These are phyloP conservation scores for Paramecium octaurelia DNA, from an alignment of 73 alveolate genomes.

Conservation along the genomic window DNA sequence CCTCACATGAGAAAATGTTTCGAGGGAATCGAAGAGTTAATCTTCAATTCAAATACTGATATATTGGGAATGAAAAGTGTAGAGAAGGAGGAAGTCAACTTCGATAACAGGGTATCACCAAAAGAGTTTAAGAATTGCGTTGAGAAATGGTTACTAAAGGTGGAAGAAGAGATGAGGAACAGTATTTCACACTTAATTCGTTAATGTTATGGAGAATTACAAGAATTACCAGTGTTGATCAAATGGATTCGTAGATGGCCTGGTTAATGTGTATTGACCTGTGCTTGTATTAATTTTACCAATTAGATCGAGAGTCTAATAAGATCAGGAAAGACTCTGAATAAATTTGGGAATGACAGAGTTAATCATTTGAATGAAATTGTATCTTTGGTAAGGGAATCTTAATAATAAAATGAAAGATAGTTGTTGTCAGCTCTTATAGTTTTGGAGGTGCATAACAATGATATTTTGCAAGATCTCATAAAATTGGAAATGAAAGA, in stretches of 20 bases:
- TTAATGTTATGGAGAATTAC: constrained; percentile 80
- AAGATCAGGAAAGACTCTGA: constrained; percentile 67
- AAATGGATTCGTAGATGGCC: constrained; percentile 77
- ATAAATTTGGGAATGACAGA: constrained; percentile 68
- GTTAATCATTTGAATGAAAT: constrained; percentile 73
- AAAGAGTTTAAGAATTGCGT: constrained; percentile 88
- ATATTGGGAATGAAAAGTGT: constrained; percentile 96
- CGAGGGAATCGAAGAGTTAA: constrained; percentile 89
- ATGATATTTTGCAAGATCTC: constrained; percentile 81
- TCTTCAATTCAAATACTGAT: constrained; percentile 93
- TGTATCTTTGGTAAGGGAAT: constrained; percentile 92
- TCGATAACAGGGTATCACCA: constrained; percentile 87
- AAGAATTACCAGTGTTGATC: constrained; percentile 71
- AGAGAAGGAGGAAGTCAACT: constrained; percentile 97
- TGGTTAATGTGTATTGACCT: constrained; percentile 60
- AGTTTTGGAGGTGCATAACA: constrained; percentile 95
- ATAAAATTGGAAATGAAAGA: constrained; percentile 32
- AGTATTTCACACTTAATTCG: constrained; percentile 78
- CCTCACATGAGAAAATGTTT: constrained; percentile 99
- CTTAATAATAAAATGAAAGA: constrained; percentile 85
- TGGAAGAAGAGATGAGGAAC: constrained; percentile 85
- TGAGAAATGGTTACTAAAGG: constrained; percentile 87
- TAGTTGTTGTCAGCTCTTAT: constrained; percentile 90
- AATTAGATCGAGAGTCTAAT: constrained; percentile 76
- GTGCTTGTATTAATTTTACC: constrained; percentile 71